Conservation (phyloP, 1,139 yeast species). For the Pichia sp. region DNA sequence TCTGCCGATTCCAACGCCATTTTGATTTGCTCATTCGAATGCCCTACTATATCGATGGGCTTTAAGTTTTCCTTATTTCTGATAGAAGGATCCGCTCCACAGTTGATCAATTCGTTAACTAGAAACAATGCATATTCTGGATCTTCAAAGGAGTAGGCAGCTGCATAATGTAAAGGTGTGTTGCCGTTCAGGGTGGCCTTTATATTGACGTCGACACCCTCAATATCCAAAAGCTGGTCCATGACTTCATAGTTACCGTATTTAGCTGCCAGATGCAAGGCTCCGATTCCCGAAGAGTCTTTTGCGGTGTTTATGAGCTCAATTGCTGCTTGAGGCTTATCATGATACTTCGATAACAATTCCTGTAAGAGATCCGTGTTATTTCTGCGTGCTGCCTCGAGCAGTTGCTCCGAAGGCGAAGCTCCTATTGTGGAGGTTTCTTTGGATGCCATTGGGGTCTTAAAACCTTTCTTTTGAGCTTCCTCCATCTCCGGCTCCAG, state of each 20-base stretch:
- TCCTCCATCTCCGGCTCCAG: not conserved
- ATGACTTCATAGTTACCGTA: conserved; percentile 84
- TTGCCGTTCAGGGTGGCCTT: conserved; percentile 66
- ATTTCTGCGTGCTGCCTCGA: conserved; percentile 86
- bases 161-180: conserved; percentile 88
- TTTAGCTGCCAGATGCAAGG: conserved; percentile 76
- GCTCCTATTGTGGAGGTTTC: conserved; percentile 52
- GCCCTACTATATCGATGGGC: conserved; percentile 62
- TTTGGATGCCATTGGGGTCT: not conserved
- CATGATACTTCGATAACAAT: conserved; percentile 44
- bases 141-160: conserved; percentile 67
- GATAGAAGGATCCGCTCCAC: conserved; percentile 77
- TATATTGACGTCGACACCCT: conserved; percentile 89
- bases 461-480: not conserved
- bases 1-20: conserved; percentile 78
- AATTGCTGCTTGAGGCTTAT: conserved; percentile 49
- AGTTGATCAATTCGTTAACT: conserved; percentile 78
- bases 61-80: conserved; percentile 58
- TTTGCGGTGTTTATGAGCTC: conserved; percentile 60
- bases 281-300: conserved; percentile 79
- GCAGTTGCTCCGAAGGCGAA: conserved; percentile 66
- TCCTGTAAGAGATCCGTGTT: conserved; percentile 69
- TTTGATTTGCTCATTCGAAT: conserved; percentile 48
- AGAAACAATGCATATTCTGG: conserved; percentile 83
- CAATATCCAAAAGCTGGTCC: conserved; percentile 77